Conservation (phyloP, 305 asterid genomes). For the Nicotiana rustica region DNA sequence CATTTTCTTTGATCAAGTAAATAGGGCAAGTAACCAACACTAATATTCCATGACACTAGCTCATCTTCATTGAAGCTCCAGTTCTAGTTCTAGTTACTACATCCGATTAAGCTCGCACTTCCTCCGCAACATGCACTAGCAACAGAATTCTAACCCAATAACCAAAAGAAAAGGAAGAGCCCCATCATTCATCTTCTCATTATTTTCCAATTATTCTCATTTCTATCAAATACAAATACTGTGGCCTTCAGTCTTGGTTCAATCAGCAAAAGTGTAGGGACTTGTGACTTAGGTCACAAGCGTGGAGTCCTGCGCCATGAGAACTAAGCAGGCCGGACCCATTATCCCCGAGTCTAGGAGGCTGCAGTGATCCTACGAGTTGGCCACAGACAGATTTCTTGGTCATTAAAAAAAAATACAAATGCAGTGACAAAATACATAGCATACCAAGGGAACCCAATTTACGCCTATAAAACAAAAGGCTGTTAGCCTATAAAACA, state of each 20-base stretch:
- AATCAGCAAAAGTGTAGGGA: too few relatives aligned
- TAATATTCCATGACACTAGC: neutral
- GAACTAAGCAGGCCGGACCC: too few relatives aligned
- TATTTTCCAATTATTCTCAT: slow-evolving; percentile 25
- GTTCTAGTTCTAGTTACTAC: neutral
- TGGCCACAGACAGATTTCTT: too few relatives aligned
- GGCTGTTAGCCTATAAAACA: neutral
- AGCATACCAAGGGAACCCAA: neutral
- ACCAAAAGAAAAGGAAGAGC: neutral
- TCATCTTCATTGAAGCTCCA: neutral
- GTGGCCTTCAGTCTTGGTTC: neutral
- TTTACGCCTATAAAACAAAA: neutral
- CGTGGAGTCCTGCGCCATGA: too few relatives aligned
- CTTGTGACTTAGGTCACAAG: too few relatives aligned
- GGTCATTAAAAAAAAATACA: neutral
- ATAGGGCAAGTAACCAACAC: neutral
- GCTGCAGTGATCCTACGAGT: too few relatives aligned
- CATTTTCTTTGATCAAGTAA: neutral
- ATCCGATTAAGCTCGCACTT: neutral
- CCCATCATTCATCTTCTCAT: neutral
- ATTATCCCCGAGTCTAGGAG: too few relatives aligned
- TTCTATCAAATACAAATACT: neutral
- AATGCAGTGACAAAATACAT: neutral
- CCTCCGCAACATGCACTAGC: slow-evolving; percentile 6
- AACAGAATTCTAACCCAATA: neutral